Evolutionary conservation across 192 early-diverging fungal genomes (phyloP).

Genomic region (Umbelopsis ramanniana): DNA sequence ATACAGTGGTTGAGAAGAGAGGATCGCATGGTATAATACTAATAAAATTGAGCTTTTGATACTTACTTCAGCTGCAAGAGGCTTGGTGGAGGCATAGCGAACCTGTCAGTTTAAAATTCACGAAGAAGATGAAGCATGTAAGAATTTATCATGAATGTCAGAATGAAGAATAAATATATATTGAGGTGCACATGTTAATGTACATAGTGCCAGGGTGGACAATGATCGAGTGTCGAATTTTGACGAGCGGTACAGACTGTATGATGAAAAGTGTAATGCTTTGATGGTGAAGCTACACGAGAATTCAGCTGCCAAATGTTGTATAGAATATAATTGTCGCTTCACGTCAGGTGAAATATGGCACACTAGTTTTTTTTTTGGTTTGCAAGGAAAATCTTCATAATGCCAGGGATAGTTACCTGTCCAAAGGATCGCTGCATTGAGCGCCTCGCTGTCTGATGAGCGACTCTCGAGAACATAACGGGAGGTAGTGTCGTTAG

Average conservation of each 20-base stretch:
- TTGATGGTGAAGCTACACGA: too few species aligned
- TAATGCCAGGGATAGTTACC: background rate
- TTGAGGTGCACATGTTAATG: too few species aligned
- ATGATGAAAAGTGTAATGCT: too few species aligned
- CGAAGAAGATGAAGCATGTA: background rate
- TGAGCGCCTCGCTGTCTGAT: constrained; percentile 40
- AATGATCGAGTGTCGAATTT: too few species aligned
- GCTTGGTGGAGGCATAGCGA: constrained; percentile 44
- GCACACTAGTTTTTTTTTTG: too few species aligned
- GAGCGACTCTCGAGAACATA: constrained; percentile 48
- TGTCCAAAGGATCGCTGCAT: constrained; percentile 30
- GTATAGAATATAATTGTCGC: too few species aligned
- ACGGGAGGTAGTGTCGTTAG: constrained; percentile 14
- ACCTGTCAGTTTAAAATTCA: constrained; percentile 17
- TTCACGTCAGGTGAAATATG: too few species aligned
- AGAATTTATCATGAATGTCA: background rate
- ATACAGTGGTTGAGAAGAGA: background rate
- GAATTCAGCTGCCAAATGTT: too few species aligned
- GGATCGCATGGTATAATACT: background rate
- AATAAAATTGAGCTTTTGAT: background rate
- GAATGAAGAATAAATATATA: background rate
- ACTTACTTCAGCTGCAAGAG: constrained; percentile 37
- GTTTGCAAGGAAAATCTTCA: too few species aligned
- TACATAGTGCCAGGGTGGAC: too few species aligned
- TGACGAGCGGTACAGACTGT: too few species aligned